These are phyloP conservation scores for Mitragyna speciosa DNA, from an alignment of 257 asterid genomes.

Conservation along the genomic window DNA sequence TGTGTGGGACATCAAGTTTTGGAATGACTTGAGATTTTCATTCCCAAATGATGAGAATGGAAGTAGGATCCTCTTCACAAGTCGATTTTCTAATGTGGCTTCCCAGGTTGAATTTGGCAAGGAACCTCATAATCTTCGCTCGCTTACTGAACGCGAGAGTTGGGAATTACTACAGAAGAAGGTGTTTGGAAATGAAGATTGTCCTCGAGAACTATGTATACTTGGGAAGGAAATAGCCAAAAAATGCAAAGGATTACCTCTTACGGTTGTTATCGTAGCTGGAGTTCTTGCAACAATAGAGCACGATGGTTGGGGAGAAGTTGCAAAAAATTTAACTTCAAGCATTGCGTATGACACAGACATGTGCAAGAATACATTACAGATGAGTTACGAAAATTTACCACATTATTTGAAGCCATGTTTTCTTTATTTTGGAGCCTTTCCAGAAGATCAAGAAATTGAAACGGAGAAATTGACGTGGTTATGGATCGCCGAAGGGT, in stretches of 20 bases:
- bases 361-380: not conserved
- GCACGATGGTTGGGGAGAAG: not conserved
- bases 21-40: not conserved
- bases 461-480: not conserved
- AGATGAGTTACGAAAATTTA: conserved; percentile 11
- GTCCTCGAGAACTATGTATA: too few relatives aligned
- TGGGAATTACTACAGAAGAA: conserved; percentile 1
- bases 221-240: too few relatives aligned
- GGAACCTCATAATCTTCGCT: not conserved
- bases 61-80: conserved; percentile 2
- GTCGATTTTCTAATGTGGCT: not conserved
- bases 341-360: not conserved
- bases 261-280: too few relatives aligned
- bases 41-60: not conserved
- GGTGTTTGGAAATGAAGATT: not conserved
- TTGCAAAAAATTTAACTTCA: not conserved
- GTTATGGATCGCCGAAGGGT: conserved; percentile 15
- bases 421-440: conserved; percentile 7
- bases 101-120: too few relatives aligned
- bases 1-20: not conserved
- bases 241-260: too few relatives aligned
- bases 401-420: conserved; percentile 10
- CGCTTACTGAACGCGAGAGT: not conserved
- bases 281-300: too few relatives aligned
- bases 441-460: not conserved